A percentile compares a stretch with the other conserved stretches of the same genome.
These are phyloP conservation scores for Colletotrichum sp. DNA, from an alignment of 2,329 filamentous ascomycete genomes.

Conservation along the genomic window DNA sequence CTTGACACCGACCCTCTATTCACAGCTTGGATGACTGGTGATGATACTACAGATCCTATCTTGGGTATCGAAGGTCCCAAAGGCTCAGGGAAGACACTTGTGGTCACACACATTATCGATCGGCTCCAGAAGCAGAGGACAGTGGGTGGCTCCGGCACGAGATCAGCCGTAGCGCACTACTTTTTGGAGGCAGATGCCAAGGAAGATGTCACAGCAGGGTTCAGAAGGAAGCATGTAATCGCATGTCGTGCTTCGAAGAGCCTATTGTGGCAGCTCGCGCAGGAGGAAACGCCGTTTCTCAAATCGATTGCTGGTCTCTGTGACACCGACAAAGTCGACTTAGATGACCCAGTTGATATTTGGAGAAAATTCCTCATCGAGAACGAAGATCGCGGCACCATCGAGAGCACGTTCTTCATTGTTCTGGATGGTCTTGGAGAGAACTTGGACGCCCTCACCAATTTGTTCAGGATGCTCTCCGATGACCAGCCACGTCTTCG, in stretches of 20 bases:
- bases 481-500: background rate
- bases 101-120: background rate
- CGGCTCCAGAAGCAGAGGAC: background rate
- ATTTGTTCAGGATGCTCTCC: slow-evolving; percentile 27
- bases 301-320: slow-evolving; percentile 31
- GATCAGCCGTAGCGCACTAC: background rate
- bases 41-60: background rate
- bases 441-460: slow-evolving; percentile 22
- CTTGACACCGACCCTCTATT: background rate
- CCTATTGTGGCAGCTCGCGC: slow-evolving; percentile 33
- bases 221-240: background rate
- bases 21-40: background rate
- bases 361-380: slow-evolving; percentile 16
- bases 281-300: slow-evolving; percentile 33
- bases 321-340: slow-evolving; percentile 26
- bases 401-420: slow-evolving; percentile 34
- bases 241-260: background rate
- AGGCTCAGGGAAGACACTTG: background rate
- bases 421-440: slow-evolving; percentile 32
- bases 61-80: background rate
- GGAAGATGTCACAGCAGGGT: background rate
- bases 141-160: background rate
- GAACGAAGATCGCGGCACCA: slow-evolving; percentile 31
- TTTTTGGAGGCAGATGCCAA: background rate
- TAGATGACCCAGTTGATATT: slow-evolving; percentile 15